Base-by-base conservation (phyloP, 805 yeast species). In the Pichia manshurica region DNA sequence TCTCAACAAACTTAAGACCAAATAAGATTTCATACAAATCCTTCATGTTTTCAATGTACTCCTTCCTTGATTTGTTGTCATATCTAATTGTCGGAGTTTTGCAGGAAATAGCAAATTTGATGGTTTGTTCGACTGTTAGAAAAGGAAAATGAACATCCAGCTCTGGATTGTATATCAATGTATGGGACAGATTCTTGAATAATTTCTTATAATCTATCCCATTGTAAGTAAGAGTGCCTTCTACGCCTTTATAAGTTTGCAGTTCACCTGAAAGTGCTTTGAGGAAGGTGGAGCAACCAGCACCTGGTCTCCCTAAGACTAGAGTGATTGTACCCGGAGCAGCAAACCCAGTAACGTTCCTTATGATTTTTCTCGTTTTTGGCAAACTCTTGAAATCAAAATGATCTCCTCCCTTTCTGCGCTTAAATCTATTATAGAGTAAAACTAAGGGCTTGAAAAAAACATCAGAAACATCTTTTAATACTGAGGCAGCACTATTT, bases 211-310 rank as follows among this genome's bases (percentile, higher is more conserved):
- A 74, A 7, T 65, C 62, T 34, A 78, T 52, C 45, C 81, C 80
- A 58, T 74, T 78, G 51, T 74, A 78, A 3, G 64, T 56, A 41
- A 76, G 61, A 3, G 61, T 64, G 57, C 77, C 78, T 28, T 62
- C 60, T 7, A 65, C 65, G 15, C 62, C 61, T 8, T 61, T 57
- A 47, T 70, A 66, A 28, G 70, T 71, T 29, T 59, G 53, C 8
- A 66, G 67, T 56, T 74, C 75, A 61, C 77, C 77, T n/a, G 76
- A 60, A 13, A 72, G 29, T 45, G 67, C 57, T 51, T 72, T 72
- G 50, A 79, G 60, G 22, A 79, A 64, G 7, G 83, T 76, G 4
- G 84, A 77, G 56, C 83, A 78, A 51, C 84, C 84, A 36, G 84
- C 78, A 58, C 83, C 83, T 3, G 84, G 84, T 62, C 75, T 69